phyloP scores from a whole-genome alignment of 495 filamentous ascomycete species.

The Penicillium crystallinum region DNA sequence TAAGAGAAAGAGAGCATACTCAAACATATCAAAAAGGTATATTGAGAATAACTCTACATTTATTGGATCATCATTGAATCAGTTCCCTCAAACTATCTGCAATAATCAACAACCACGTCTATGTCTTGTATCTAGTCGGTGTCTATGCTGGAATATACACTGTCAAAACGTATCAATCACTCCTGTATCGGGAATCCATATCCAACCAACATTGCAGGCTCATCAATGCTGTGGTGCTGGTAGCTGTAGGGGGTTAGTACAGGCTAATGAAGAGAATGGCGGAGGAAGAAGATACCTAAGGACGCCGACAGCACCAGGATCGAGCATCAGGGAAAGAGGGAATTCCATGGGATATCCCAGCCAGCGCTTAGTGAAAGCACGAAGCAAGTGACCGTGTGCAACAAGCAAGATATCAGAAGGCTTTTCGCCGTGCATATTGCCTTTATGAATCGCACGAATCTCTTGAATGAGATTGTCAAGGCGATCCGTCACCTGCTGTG shows the following conservation, averaged over 20 bases:
- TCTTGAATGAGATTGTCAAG: constrained; percentile 63
- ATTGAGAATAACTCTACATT: too few species aligned
- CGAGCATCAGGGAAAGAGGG: constrained; percentile 63
- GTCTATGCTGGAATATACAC: not conserved
- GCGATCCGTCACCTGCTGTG: constrained; percentile 56
- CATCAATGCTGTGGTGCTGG: constrained; percentile 32
- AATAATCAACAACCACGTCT: not conserved
- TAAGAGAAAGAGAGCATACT: too few species aligned
- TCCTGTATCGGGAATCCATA: constrained; percentile 28
- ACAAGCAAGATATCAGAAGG: constrained; percentile 55
- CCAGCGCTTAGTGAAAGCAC: constrained; percentile 79
- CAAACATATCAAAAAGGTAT: too few species aligned
- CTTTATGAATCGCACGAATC: constrained; percentile 52
- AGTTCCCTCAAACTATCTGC: not conserved
- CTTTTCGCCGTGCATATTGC: constrained; percentile 43
- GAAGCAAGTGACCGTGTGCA: constrained; percentile 71
- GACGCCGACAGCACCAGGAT: constrained; percentile 70
- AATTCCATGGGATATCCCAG: constrained; percentile 57
- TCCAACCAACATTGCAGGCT: constrained; percentile 33
- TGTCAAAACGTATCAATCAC: not conserved
- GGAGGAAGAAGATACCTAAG: constrained; percentile 44
- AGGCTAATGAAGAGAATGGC: not conserved
- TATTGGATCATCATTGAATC: not conserved
- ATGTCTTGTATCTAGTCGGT: not conserved
- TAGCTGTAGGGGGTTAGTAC: constrained; percentile 14